Evolutionary conservation across 306 rosid genomes (phyloP).

Genomic region (Pyrus bretschneideri): DNA sequence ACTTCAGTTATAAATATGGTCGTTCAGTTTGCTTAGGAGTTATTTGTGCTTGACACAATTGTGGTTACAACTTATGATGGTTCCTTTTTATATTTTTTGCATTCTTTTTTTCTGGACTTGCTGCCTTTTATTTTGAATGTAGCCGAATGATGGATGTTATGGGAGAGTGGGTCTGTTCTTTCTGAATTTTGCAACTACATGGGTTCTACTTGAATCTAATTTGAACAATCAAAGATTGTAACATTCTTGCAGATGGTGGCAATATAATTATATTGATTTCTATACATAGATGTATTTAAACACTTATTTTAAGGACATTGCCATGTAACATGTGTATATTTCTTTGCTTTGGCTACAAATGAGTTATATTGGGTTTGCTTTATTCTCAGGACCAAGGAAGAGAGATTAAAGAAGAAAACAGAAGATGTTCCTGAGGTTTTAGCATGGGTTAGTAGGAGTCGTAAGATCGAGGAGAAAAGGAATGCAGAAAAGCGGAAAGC

Average conservation of each 20-base stretch:
- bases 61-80: background rate
- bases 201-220: background rate
- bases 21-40: no score
- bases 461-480: conserved; percentile 61
- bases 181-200: background rate
- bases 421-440: conserved; percentile 62
- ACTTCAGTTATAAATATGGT: background rate
- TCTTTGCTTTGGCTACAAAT: background rate
- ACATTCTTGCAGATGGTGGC: no score
- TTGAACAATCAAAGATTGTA: background rate
- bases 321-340: background rate
- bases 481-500: conserved; percentile 60
- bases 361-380: background rate
- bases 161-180: background rate
- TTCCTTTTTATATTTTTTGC: background rate
- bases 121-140: background rate
- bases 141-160: background rate
- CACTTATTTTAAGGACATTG: background rate
- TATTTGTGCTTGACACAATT: background rate
- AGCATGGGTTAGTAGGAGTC: conserved; percentile 79
- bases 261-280: background rate
- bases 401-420: conserved; percentile 60
- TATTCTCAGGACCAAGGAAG: conserved; percentile 66
- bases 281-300: background rate
- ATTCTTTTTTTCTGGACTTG: background rate